Evolutionary conservation across 1,284 basidiomycete species (phyloP), one percentile per base, ranked within the genome.

Genomic region (Pseudozyma sp.): DNA sequence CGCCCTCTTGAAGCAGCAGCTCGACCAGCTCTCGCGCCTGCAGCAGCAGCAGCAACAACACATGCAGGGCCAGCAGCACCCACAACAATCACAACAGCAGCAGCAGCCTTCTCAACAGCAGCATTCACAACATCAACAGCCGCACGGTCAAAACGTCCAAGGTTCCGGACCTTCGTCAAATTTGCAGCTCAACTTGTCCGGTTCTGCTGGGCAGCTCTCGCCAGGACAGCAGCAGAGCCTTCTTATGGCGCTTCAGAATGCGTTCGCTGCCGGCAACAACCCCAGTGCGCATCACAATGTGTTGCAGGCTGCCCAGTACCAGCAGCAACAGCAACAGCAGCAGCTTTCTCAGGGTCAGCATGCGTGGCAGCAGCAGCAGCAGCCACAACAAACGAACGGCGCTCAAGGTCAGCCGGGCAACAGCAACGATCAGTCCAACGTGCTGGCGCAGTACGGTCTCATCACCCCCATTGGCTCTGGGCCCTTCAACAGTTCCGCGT

Each of bases 391-490:
- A 17, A 45, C 48, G 29, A 50, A 46, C 24, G 53, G 40, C 19
- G 43, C 24, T 48, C 53, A 54, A 16, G 52, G 40, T 14, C 57
- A 60, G 35, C 19, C 48, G 6, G 49, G 47, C 31, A 35, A 35
- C 5, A 14, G 14, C 5, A 65, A 42, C n/a, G 65, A 68, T 30
- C 56, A 61, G 45, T 46, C 71, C 44, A 61, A 48, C 30, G 70
- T 68, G 14, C 39, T 80, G 40, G 72, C 70, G 0, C 79, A 81
- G 59, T 81, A 79, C 62, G 80, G 80, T 19, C 68, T 81, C 30
- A 73, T 80, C 52, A 81, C 80, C 11, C 80, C 80, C 29, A 50
- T 77, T 30, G 66, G 65, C 10, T 81, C 80, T 2, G 74, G 78
- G 19, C 68, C 69, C 2, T 79, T 81, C 63, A 70, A 66, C 57